A percentile compares a stretch with the other conserved stretches of the same genome.
Evolutionary conservation across 2,329 filamentous ascomycete species (phyloP).

Genomic region (Dothideomycetes sp.): DNA sequence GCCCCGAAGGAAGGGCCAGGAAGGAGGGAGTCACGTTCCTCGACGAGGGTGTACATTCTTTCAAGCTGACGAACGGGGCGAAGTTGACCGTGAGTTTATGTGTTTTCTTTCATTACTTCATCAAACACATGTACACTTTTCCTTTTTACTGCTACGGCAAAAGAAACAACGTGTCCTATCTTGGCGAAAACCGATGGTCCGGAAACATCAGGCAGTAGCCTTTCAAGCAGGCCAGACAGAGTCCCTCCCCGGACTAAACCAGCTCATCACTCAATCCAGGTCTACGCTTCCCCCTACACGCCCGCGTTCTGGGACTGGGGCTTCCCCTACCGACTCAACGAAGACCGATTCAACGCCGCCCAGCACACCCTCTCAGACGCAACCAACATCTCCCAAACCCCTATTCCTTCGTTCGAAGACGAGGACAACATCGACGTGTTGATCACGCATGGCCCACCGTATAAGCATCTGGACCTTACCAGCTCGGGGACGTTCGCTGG

Average conservation of each 20-base stretch:
- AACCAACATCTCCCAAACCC: constrained; percentile 21
- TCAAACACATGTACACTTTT: not conserved
- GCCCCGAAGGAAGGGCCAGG: constrained; percentile 17
- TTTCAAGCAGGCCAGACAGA: not conserved
- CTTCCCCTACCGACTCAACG: constrained; percentile 39
- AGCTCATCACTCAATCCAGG: constrained; percentile 8
- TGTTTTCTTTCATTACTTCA: not conserved
- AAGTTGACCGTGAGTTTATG: constrained; percentile 23
- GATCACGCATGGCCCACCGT: constrained; percentile 51
- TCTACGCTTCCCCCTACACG: constrained; percentile 45
- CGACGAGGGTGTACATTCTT: constrained; percentile 41
- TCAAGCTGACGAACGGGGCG: constrained; percentile 38
- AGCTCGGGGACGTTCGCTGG: constrained; percentile 31
- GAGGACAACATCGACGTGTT: constrained; percentile 38
- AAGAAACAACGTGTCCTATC: not conserved
- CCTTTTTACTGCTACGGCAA: not conserved
- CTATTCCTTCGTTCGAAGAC: constrained; percentile 19
- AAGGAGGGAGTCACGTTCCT: constrained; percentile 19
- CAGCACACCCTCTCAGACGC: constrained; percentile 16
- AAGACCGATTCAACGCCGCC: constrained; percentile 42
- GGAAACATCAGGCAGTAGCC: no score
- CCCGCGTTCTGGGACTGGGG: constrained; percentile 47
- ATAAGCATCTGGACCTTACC: constrained; percentile 37
- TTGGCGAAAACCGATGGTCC: no score
- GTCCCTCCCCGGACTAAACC: not conserved